Conservation (phyloP, 2,329 filamentous ascomycete genomes). For the Trichoderma aggressivum region DNA sequence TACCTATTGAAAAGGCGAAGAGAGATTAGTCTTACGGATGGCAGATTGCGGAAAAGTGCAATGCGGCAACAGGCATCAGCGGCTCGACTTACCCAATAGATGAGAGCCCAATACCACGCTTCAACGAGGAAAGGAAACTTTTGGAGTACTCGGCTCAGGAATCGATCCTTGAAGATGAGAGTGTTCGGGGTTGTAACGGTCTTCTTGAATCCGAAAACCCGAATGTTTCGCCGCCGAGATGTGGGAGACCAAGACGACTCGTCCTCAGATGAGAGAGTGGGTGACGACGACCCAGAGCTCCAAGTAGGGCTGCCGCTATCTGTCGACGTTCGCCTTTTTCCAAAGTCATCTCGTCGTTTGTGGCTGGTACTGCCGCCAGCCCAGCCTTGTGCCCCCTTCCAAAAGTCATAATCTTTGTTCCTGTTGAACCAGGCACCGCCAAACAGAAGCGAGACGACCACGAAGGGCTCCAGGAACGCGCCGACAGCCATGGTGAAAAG, state of each 20-base stretch:
- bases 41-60: background rate
- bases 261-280: constrained; percentile 29
- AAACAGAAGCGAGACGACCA: constrained; percentile 42
- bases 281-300: constrained; percentile 27
- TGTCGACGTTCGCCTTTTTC: constrained; percentile 24
- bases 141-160: constrained; percentile 51
- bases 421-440: constrained; percentile 45
- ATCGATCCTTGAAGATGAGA: constrained; percentile 31
- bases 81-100: constrained; percentile 65
- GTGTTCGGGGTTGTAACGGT: constrained; percentile 34
- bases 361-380: constrained; percentile 20
- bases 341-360: constrained; percentile 33
- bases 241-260: constrained; percentile 22
- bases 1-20: constrained; percentile 44
- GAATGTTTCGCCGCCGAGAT: constrained; percentile 34
- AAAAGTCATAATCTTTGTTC: constrained; percentile 37
- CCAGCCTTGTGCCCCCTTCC: constrained; percentile 24
- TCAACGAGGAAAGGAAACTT: constrained; percentile 71
- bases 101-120: constrained; percentile 73
- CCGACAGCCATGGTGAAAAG: constrained; percentile 36
- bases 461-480: constrained; percentile 40
- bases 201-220: constrained; percentile 32
- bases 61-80: background rate
- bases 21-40: background rate
- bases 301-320: constrained; percentile 28